A percentile compares a stretch with the other conserved stretches of the same genome.
Evolutionary conservation across 163 green algal species (phyloP).

Genomic region (Chlorella variabilis): DNA sequence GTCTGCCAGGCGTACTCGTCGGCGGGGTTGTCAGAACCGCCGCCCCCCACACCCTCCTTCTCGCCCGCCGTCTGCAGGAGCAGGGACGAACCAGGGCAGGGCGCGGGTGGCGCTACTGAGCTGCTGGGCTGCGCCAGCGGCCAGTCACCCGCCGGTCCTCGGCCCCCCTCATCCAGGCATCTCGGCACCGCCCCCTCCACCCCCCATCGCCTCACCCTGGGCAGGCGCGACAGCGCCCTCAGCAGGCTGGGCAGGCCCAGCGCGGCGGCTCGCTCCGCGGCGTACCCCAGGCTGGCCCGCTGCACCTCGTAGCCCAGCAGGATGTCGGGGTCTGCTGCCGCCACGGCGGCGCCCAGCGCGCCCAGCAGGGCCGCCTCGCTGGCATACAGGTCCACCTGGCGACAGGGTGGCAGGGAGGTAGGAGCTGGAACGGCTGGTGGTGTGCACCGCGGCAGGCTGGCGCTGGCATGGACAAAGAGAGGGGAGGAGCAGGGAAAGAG

Average conservation of each 20-base stretch:
- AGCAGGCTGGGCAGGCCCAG: slow-evolving; percentile 61
- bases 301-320: slow-evolving; percentile 94
- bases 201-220: slow-evolving; percentile 9
- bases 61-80: slow-evolving; percentile 47
- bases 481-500: too few species aligned
- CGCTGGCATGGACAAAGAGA: not conserved
- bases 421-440: not conserved
- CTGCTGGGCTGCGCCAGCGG: too few species aligned
- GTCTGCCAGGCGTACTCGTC: slow-evolving; percentile 82
- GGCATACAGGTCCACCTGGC: slow-evolving; percentile 55
- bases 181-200: not conserved
- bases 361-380: slow-evolving; percentile 76
- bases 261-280: slow-evolving; percentile 68
- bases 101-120: not conserved
- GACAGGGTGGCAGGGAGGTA: not conserved
- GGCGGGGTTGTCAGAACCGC: slow-evolving; percentile 32
- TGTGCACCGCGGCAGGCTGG: not conserved
- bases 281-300: slow-evolving; percentile 85
- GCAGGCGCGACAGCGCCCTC: slow-evolving; percentile 63
- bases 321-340: slow-evolving; percentile 90
- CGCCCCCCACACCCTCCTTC: slow-evolving; percentile 55
- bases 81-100: not conserved
- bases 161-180: not conserved
- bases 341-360: slow-evolving; percentile 66
- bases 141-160: not conserved